A percentile compares a stretch with the other conserved stretches of the same genome.
Evolutionary conservation across 1,284 basidiomycete genomes (phyloP).

Genomic region (Ustilago shanxiensis): DNA sequence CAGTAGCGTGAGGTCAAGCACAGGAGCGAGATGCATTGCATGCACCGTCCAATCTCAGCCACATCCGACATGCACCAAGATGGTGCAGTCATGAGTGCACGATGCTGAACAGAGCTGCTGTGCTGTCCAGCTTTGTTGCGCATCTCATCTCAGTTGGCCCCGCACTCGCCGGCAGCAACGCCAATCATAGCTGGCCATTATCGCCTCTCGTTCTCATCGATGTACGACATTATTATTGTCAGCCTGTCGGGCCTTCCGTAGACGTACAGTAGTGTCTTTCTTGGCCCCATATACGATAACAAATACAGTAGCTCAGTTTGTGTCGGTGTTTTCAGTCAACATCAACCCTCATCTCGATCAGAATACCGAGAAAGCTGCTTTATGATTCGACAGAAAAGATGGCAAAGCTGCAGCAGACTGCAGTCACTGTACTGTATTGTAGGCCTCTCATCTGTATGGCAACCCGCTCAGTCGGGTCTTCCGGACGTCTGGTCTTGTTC

Average conservation of each 20-base stretch:
- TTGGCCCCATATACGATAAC: no score
- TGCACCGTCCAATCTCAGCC: constrained; percentile 1
- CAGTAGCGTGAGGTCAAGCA: constrained; percentile 1
- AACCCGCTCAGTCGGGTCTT: constrained; percentile 15
- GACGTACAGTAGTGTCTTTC: no score
- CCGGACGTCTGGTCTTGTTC: constrained; percentile 3
- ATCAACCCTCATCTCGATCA: no score
- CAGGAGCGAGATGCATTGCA: constrained; percentile 2
- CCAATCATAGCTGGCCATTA: background rate
- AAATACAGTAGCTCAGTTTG: no score
- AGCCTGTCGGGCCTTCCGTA: background rate
- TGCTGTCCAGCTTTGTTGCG: background rate
- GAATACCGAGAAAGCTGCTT: no score
- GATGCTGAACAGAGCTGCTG: no score
- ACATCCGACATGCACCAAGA: constrained; percentile 4
- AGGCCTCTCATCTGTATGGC: background rate
- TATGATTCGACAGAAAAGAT: no score
- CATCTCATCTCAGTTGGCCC: no score
- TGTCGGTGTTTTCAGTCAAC: background rate
- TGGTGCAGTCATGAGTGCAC: background rate
- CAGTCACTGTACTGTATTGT: no score
- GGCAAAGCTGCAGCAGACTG: background rate
- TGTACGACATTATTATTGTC: background rate
- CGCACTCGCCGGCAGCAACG: constrained; percentile 7
- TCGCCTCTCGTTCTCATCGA: background rate